These are phyloP conservation scores for Yamagishiella unicocca DNA, from an alignment of 139 green algal genomes.

Conservation along the genomic window DNA sequence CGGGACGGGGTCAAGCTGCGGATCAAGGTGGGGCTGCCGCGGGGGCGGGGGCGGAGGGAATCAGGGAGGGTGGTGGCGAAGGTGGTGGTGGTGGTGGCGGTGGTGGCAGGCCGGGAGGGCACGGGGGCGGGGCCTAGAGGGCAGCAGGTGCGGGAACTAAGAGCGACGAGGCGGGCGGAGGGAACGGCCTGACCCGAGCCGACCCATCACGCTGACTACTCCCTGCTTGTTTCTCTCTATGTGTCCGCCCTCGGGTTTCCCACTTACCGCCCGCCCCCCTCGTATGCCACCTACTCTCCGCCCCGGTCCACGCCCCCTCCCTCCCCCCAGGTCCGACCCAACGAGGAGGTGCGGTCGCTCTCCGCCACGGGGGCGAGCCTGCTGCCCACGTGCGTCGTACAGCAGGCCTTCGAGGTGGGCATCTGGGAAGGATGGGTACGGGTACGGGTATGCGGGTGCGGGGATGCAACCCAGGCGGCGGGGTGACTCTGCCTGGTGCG, in stretches of 20 bases:
- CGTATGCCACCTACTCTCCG: not conserved
- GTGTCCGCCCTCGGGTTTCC: too few species aligned
- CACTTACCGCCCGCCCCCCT: too few species aligned
- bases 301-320: not conserved
- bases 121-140: too few species aligned
- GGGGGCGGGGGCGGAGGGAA: not conserved
- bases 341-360: conserved; percentile 85
- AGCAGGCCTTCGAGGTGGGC: conserved; percentile 83
- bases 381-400: conserved; percentile 85
- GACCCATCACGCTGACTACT: too few species aligned
- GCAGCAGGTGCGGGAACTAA: too few species aligned
- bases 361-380: conserved; percentile 79
- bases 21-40: conserved; percentile 70
- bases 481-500: too few species aligned
- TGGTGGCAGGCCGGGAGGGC: not conserved
- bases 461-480: too few species aligned
- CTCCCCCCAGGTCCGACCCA: conserved; percentile 72
- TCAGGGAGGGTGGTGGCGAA: not conserved
- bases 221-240: too few species aligned
- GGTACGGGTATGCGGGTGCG: too few species aligned
- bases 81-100: not conserved
- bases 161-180: too few species aligned
- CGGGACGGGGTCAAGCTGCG: conserved; percentile 93
- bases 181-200: too few species aligned
- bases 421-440: too few species aligned